These are phyloP conservation scores for Marasmius oreades DNA, from an alignment of 1,284 basidiomycete genomes.

Conservation along the genomic window DNA sequence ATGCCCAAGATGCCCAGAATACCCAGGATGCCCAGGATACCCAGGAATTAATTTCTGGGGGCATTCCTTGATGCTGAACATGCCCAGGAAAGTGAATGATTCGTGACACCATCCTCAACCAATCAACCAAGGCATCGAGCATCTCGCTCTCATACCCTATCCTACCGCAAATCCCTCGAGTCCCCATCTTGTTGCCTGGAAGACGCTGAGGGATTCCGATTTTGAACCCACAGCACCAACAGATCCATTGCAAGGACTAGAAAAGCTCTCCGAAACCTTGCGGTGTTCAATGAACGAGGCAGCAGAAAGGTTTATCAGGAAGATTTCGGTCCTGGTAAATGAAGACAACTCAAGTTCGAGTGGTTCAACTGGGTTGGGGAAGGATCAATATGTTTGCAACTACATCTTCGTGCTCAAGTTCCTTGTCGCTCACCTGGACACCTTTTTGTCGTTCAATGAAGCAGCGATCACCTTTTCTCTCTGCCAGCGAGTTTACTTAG, in stretches of 20 bases:
- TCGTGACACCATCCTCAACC: not conserved
- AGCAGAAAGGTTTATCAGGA: not conserved
- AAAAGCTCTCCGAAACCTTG: not conserved
- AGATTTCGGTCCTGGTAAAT: not conserved
- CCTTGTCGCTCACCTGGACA: not conserved
- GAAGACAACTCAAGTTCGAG: not conserved
- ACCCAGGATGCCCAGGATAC: too few relatives aligned
- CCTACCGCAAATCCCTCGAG: not conserved
- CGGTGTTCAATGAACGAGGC: too few relatives aligned
- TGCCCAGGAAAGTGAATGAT: too few relatives aligned
- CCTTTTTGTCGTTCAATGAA: not conserved
- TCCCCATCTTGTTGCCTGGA: not conserved
- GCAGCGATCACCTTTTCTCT: not conserved
- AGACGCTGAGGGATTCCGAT: not conserved
- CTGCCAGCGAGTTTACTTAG: not conserved
- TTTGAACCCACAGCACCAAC: not conserved
- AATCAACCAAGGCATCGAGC: not conserved
- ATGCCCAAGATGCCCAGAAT: too few relatives aligned
- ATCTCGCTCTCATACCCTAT: not conserved
- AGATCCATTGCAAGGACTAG: not conserved
- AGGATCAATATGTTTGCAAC: not conserved
- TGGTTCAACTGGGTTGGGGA: not conserved
- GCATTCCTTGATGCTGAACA: too few relatives aligned
- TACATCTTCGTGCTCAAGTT: not conserved
- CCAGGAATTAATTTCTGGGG: too few relatives aligned